Evolutionary conservation across 2,329 filamentous ascomycete genomes (phyloP), one percentile per base, ranked within the genome.

Genomic region (Exophiala calicioides): DNA sequence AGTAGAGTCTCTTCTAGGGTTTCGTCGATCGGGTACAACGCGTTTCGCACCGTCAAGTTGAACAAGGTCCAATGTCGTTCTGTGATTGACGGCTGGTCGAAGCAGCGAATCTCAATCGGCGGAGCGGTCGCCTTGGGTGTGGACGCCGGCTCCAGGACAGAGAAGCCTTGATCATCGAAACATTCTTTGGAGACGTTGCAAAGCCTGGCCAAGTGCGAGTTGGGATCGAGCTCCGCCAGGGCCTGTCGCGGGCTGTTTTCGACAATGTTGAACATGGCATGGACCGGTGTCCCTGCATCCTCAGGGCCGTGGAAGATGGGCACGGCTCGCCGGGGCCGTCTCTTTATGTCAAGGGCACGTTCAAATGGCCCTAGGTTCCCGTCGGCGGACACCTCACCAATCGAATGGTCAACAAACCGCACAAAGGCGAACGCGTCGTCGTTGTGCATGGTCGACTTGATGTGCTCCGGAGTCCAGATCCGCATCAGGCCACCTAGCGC

Each of bases 401-500:
- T 73, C 10, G 89, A 93, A 0, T 78, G 74, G 59, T 95, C 88
- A 3, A 86, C 81, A 60, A 98, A 95, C 3, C 90, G 84, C 49
- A 97, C 76, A 82, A 90, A 98, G 0, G 90, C 91, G 67, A 97
- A 97, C 2, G 82, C 78, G 1, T 48, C 53, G 33, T 55, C 53
- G n/a, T 39, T 29, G 10, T 81, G 79, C 38, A 78, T 75, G 56
- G 82, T 88, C 36, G 81, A 72, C 9, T 77, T 76, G 32, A 96
- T 79, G 58, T 96, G 82, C 38, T 91, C 84, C 0, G 88, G 85
- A 1, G 82, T 81, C 84, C 88, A 98, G 41, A 98, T 84, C 62
- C 94, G 96, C 82, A 97, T 84, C 68, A 95, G 71, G 57, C 94
- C 84, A 23, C 80, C 72, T 16, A 97, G 69, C 56, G 86, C 89